These are phyloP conservation scores for Xylariaceae sp. DNA, from an alignment of 2,329 filamentous ascomycete genomes.

Conservation along the genomic window DNA sequence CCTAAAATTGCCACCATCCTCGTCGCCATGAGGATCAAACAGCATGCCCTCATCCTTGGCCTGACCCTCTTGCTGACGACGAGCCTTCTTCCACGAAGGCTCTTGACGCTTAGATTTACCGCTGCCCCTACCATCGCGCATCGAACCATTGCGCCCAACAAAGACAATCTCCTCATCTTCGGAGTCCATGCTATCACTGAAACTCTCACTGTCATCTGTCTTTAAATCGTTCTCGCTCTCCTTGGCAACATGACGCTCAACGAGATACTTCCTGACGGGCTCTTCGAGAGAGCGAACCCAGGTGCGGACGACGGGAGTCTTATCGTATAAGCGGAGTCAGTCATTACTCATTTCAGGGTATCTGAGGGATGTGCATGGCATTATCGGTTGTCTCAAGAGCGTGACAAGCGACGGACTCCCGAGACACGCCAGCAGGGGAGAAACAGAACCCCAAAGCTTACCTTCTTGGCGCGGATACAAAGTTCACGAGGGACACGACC, in stretches of 20 bases:
- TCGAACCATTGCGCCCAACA: slow-evolving; percentile 67
- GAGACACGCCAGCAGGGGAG: too few relatives aligned
- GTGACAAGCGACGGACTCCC: too few relatives aligned
- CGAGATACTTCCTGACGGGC: slow-evolving; percentile 74
- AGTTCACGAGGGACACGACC: slow-evolving; percentile 75
- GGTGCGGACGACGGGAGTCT: slow-evolving; percentile 69
- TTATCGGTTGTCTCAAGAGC: too few relatives aligned
- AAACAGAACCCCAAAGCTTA: too few relatives aligned
- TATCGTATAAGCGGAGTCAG: too few relatives aligned
- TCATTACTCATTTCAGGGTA: too few relatives aligned
- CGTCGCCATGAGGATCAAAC: slow-evolving; percentile 75
- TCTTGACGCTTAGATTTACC: slow-evolving; percentile 34
- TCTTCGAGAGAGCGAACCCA: slow-evolving; percentile 83
- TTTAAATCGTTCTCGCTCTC: slow-evolving; percentile 25
- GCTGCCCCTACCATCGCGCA: slow-evolving; percentile 41
- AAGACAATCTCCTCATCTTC: slow-evolving; percentile 91
- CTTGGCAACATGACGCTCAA: slow-evolving; percentile 48
- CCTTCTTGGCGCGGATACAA: slow-evolving; percentile 77
- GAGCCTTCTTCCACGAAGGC: slow-evolving; percentile 45
- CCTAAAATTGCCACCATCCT: slow-evolving; percentile 75
- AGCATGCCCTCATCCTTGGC: slow-evolving; percentile 62
- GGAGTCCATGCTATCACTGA: slow-evolving; percentile 41
- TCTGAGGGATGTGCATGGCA: too few relatives aligned
- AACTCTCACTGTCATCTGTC: slow-evolving; percentile 16
- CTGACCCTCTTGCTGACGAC: slow-evolving; percentile 52